Conservation (phyloP, 2,329 filamentous ascomycete species). For the Aureobasidium sp. region DNA sequence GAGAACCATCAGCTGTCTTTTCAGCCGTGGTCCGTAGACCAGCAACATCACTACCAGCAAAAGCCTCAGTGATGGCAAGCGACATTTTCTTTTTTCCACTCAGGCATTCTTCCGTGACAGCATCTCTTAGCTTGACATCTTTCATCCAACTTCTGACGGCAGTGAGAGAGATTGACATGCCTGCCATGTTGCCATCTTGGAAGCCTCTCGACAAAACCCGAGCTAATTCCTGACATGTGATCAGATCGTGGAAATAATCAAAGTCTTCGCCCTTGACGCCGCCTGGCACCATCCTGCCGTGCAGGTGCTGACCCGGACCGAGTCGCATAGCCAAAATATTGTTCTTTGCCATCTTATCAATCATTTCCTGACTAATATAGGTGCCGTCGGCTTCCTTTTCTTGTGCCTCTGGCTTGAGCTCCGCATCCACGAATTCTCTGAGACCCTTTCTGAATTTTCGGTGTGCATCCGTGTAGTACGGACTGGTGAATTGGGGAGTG, state of each 20-base stretch:
- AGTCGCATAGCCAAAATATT: conserved; percentile 76
- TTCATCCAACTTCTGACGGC: conserved; percentile 73
- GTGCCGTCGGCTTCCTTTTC: conserved; percentile 68
- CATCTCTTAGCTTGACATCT: conserved; percentile 58
- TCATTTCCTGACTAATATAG: conserved; percentile 62
- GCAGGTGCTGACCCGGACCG: conserved; percentile 74
- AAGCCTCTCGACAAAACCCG: conserved; percentile 70
- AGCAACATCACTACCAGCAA: conserved; percentile 77
- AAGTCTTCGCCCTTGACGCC: conserved; percentile 74
- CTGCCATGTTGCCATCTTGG: conserved; percentile 79
- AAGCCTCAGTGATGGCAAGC: conserved; percentile 81
- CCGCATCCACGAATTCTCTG: conserved; percentile 63
- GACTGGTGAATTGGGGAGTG: conserved; percentile 65
- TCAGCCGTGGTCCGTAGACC: conserved; percentile 70
- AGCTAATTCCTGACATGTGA: conserved; percentile 65
- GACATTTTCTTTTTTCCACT: conserved; percentile 82
- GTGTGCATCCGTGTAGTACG: conserved; percentile 75
- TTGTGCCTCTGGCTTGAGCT: conserved; percentile 67
- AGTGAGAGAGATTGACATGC: conserved; percentile 76
- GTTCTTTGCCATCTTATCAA: conserved; percentile 68
- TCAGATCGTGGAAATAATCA: conserved; percentile 69
- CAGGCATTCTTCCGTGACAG: conserved; percentile 65
- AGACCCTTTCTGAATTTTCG: conserved; percentile 60
- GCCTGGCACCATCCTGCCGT: conserved; percentile 60
- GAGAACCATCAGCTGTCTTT: conserved; percentile 67